Conservation (phyloP, 169 alveolate species). For the Toxoplasma gondii region DNA sequence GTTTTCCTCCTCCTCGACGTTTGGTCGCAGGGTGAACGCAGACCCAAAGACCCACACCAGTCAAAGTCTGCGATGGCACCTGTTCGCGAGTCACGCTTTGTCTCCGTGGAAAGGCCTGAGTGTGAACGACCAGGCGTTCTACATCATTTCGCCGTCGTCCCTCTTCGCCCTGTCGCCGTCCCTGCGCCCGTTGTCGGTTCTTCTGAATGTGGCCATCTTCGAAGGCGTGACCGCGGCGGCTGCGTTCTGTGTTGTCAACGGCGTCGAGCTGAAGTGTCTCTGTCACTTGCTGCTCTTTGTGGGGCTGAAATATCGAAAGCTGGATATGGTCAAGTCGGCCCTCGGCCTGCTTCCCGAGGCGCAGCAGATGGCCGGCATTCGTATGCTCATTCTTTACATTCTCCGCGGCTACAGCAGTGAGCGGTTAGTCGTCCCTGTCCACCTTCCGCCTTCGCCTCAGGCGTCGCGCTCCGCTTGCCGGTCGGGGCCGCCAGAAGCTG, state of each 20-base stretch:
- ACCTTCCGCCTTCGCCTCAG: background rate
- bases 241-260: conserved; percentile 56
- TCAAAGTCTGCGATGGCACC: background rate
- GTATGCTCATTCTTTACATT: conserved; percentile 49
- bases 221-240: conserved; percentile 57
- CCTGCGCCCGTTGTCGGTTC: conserved; percentile 45
- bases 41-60: background rate
- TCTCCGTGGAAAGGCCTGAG: conserved; percentile 12
- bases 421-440: conserved; percentile 19
- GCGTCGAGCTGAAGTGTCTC: conserved; percentile 25
- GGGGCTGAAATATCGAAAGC: conserved; percentile 58
- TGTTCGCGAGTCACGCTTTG: background rate
- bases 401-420: conserved; percentile 58
- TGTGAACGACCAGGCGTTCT: conserved; percentile 45
- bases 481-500: conserved; percentile 6
- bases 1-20: background rate
- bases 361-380: conserved; percentile 59
- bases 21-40: background rate
- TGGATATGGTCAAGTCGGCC: conserved; percentile 37
- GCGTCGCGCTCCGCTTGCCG: background rate
- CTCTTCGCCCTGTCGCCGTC: conserved; percentile 34
- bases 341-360: conserved; percentile 49
- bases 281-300: conserved; percentile 49
- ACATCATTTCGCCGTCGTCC: background rate
- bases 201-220: conserved; percentile 43